A percentile compares a stretch with the other conserved stretches of the same genome.
Evolutionary conservation across 75 land plant genomes (phyloP).

Genomic region (Gnetum montanum): DNA sequence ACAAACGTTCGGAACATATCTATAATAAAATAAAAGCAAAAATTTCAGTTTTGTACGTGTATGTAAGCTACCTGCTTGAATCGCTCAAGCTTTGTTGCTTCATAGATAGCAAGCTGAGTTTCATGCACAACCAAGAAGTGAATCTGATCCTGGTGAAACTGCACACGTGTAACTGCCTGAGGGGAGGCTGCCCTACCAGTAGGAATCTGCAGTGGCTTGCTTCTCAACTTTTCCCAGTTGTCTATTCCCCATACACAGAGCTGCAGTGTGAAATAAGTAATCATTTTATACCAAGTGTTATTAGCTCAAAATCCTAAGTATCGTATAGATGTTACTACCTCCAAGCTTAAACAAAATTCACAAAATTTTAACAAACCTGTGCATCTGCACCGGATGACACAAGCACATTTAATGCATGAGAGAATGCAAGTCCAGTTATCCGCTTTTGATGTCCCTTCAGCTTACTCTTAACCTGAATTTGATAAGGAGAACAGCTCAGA

Average conservation of each 20-base stretch:
- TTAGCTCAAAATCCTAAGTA: slow-evolving; percentile 18
- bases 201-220: slow-evolving; percentile 40
- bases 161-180: slow-evolving; percentile 59
- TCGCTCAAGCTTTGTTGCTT: slow-evolving; percentile 45
- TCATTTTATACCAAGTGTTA: slow-evolving; percentile 10
- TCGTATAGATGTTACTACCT: slow-evolving; percentile 18
- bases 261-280: slow-evolving; percentile 22
- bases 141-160: slow-evolving; percentile 56
- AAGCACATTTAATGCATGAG: slow-evolving; percentile 38
- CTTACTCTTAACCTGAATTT: slow-evolving; percentile 27
- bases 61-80: slow-evolving; percentile 30
- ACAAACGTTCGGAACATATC: not conserved
- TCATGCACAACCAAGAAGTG: slow-evolving; percentile 50
- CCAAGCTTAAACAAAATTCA: slow-evolving; percentile 20
- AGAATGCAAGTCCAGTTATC: slow-evolving; percentile 69
- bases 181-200: slow-evolving; percentile 32
- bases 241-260: slow-evolving; percentile 72
- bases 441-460: slow-evolving; percentile 50
- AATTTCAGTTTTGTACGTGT: not conserved
- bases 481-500: not conserved
- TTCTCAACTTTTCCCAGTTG: slow-evolving; percentile 65
- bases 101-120: slow-evolving; percentile 54
- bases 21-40: not conserved
- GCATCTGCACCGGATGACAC: slow-evolving; percentile 66
- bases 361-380: slow-evolving; percentile 28